Percentiles rank a stretch among this genome's conserved stretches.
Evolutionary conservation across 73 alveolate species (phyloP).

Genomic region (Paramecium caudatum): DNA sequence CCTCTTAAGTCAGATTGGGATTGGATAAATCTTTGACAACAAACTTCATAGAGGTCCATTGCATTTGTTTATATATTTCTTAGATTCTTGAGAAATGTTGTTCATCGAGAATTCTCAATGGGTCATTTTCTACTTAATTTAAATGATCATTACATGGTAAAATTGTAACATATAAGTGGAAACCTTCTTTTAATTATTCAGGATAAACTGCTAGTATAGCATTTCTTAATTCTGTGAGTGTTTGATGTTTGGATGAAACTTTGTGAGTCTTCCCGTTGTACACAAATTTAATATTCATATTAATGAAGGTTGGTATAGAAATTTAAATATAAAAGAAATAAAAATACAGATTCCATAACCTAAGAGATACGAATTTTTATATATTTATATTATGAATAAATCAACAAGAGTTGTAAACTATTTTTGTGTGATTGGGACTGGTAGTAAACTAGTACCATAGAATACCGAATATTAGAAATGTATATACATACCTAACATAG

Average conservation of each 20-base stretch:
- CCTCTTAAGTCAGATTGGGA: constrained; percentile 20
- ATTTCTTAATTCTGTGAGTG: background rate
- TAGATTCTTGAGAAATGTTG: background rate
- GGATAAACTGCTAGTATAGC: background rate
- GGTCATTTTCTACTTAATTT: background rate
- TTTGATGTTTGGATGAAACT: background rate
- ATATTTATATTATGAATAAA: constrained; percentile 44
- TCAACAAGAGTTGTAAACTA: constrained; percentile 10
- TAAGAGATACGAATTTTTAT: no score
- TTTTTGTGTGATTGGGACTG: constrained; percentile 56
- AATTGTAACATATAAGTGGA: background rate
- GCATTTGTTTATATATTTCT: background rate
- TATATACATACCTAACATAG: constrained; percentile 10
- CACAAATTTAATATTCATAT: constrained; percentile 29
- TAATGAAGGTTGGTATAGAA: background rate
- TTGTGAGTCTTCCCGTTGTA: constrained; percentile 2
- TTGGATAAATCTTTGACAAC: background rate
- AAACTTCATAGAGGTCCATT: background rate
- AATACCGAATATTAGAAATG: constrained; percentile 51
- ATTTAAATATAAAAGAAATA: background rate
- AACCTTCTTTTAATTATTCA: background rate
- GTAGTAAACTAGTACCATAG: background rate
- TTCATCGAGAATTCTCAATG: background rate
- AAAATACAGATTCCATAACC: no score
- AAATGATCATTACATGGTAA: background rate